Conservation (phyloP, 768 basidiomycete genomes). For the Cystoderma amianthinum region DNA sequence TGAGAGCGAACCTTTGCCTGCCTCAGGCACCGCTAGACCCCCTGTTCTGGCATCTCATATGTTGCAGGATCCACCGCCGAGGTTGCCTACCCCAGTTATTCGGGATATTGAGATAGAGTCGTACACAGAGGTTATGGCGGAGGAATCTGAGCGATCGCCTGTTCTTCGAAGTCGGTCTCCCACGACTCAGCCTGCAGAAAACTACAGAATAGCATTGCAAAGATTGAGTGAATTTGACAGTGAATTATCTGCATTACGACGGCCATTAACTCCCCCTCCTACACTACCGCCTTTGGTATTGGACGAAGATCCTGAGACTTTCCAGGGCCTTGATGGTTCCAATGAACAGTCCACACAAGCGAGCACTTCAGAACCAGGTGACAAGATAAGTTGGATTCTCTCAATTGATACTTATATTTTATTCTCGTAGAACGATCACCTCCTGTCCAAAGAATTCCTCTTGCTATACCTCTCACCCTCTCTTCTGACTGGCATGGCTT, state of each 20-base stretch:
- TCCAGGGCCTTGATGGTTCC: background rate
- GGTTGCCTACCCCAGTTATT: background rate
- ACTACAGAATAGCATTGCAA: background rate
- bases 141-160: background rate
- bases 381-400: too few species aligned
- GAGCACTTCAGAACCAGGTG: background rate
- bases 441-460: background rate
- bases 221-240: background rate
- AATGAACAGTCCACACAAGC: too few species aligned
- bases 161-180: background rate
- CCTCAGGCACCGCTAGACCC: background rate
- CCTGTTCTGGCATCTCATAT: background rate
- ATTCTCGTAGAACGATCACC: too few species aligned
- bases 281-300: slow-evolving; percentile 1
- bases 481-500: background rate
- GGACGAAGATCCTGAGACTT: background rate
- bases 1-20: background rate
- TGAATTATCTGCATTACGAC: background rate
- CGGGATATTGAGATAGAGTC: background rate
- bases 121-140: background rate
- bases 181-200: background rate
- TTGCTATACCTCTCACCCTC: background rate
- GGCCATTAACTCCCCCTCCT: background rate
- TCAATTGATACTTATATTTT: too few species aligned
- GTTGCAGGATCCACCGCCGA: background rate